Percentiles rank a stretch among this genome's conserved stretches.
Conservation (phyloP, 2,329 filamentous ascomycete species). For the Blastomyces silverae region DNA sequence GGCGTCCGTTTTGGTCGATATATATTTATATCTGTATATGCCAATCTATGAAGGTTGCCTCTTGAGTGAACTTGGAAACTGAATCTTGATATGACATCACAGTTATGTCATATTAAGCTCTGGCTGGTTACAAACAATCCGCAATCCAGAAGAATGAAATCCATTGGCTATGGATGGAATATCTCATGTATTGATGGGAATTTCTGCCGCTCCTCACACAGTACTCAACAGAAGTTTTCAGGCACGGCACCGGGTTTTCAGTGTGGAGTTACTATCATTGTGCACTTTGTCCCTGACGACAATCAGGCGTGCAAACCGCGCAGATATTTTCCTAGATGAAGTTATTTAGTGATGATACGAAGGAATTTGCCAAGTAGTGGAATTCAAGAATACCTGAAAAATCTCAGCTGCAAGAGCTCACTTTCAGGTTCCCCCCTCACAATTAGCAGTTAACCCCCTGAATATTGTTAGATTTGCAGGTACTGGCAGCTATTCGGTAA, state of each 20-base stretch:
- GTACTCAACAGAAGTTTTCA: too few species aligned
- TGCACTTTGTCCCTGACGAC: too few species aligned
- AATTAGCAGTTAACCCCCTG: not conserved
- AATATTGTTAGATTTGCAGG: not conserved
- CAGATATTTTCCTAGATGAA: too few species aligned
- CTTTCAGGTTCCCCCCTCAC: not conserved
- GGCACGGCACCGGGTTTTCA: too few species aligned
- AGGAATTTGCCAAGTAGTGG: too few species aligned
- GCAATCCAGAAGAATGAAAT: not conserved
- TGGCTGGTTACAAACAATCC: not conserved
- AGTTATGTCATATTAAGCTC: not conserved
- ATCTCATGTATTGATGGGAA: too few species aligned
- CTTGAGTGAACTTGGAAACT: not conserved
- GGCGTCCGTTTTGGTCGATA: not conserved
- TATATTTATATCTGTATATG: not conserved
- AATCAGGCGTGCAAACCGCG: too few species aligned
- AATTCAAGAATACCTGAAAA: too few species aligned
- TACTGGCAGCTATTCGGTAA: not conserved
- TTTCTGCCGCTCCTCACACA: too few species aligned
- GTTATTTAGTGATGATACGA: too few species aligned
- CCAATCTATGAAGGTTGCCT: not conserved
- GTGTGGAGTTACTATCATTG: too few species aligned
- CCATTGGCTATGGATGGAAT: too few species aligned
- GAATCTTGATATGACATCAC: not conserved
- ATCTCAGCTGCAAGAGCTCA: not conserved